Conservation (phyloP, 148 eudicot genomes). For the Chenopodium quinoa region DNA sequence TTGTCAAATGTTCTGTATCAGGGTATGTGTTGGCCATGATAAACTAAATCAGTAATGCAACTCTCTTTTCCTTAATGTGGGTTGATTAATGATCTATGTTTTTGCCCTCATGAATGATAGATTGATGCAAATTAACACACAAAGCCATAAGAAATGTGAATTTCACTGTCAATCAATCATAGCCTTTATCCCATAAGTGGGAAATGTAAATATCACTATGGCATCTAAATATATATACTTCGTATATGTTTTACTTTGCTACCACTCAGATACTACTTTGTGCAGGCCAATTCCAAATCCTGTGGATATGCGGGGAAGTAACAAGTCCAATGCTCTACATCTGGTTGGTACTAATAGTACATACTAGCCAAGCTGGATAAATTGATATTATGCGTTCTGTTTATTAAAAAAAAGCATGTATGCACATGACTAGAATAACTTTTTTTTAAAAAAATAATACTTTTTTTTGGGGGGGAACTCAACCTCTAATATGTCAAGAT, state of each 20-base stretch:
- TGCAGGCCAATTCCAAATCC: constrained; percentile 41
- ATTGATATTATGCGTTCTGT: constrained; percentile 3
- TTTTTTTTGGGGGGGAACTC: neutral
- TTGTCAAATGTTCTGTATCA: neutral
- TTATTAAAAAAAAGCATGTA: neutral
- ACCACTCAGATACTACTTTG: constrained; percentile 14
- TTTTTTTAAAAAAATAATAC: neutral
- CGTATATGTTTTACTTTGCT: constrained; percentile 8
- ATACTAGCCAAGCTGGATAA: neutral
- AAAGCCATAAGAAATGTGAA: neutral
- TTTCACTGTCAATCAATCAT: neutral
- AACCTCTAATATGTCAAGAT: neutral
- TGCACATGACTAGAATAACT: neutral
- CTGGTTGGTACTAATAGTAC: constrained; percentile 26
- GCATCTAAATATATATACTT: neutral
- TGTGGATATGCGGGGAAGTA: constrained; percentile 33
- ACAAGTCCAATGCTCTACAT: constrained; percentile 28
- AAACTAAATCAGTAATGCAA: neutral
- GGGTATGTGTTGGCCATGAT: neutral
- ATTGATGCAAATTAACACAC: neutral
- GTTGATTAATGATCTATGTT: neutral
- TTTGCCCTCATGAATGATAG: neutral
- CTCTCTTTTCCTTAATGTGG: neutral
- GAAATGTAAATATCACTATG: neutral
- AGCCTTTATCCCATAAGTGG: too few relatives aligned